Conservation (phyloP, 495 filamentous ascomycete species). For the Eremomyces bilateralis region DNA sequence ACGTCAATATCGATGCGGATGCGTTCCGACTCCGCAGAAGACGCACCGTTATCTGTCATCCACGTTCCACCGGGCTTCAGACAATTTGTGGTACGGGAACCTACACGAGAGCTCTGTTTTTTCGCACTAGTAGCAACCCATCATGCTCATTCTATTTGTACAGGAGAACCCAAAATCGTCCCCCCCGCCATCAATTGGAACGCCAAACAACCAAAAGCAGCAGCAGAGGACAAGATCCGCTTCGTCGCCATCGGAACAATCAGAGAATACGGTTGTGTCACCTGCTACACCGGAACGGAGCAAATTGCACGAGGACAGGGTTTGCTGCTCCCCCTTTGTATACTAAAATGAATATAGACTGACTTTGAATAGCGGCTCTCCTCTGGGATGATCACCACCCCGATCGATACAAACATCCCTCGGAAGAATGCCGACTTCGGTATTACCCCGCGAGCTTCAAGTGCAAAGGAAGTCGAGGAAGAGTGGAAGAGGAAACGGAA, state of each 20-base stretch:
- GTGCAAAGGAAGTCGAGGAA: slow-evolving; percentile 45
- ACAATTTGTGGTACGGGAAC: slow-evolving; percentile 34
- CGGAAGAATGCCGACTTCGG: slow-evolving; percentile 37
- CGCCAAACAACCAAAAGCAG: too few relatives aligned
- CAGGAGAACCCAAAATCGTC: slow-evolving; percentile 9
- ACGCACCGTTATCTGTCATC: slow-evolving; percentile 58
- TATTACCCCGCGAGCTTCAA: slow-evolving; percentile 66
- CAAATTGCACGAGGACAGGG: slow-evolving; percentile 11
- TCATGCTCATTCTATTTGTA: too few relatives aligned
- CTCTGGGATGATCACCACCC: slow-evolving; percentile 9
- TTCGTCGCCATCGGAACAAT: slow-evolving; percentile 11
- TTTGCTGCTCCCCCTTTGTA: slow-evolving; percentile 7
- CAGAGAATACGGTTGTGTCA: slow-evolving; percentile 10
- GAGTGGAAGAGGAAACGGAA: slow-evolving; percentile 22
- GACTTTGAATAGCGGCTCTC: slow-evolving; percentile 5
- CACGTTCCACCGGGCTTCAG: slow-evolving; percentile 65
- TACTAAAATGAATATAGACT: slow-evolving; percentile 6
- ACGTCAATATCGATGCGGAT: slow-evolving; percentile 29
- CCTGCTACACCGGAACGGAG: slow-evolving; percentile 5
- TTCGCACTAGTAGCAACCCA: too few relatives aligned
- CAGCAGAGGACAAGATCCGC: slow-evolving; percentile 2
- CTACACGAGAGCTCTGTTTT: too few relatives aligned
- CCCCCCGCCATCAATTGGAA: slow-evolving; percentile 5
- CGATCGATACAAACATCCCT: slow-evolving; percentile 35
- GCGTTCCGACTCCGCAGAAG: slow-evolving; percentile 44